These are phyloP conservation scores for Neurospora sp. DNA, from an alignment of 2,329 filamentous ascomycete species.

Conservation along the genomic window DNA sequence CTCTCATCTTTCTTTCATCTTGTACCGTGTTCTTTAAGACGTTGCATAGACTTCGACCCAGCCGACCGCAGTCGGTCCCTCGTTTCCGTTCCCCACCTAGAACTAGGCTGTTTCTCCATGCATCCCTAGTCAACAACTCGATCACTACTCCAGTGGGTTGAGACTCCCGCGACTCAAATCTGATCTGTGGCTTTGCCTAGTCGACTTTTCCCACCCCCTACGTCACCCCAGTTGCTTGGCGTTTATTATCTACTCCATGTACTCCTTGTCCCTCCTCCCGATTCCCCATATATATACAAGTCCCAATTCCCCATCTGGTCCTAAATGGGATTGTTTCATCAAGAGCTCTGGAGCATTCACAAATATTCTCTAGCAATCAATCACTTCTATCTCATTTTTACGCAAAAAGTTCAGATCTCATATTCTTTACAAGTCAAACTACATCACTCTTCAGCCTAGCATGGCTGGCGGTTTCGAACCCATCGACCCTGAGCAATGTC, in stretches of 20 bases:
- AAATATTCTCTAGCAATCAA: not conserved
- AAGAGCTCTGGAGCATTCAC: not conserved
- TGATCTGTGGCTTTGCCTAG: slow-evolving; percentile 4
- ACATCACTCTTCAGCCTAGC: not conserved
- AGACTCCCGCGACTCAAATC: slow-evolving; percentile 7
- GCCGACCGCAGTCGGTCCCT: slow-evolving; percentile 2
- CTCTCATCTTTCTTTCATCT: not conserved
- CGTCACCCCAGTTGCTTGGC: slow-evolving; percentile 6
- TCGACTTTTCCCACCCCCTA: not conserved
- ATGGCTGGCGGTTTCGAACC: slow-evolving; percentile 28
- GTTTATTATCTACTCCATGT: not conserved
- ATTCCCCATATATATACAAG: not conserved
- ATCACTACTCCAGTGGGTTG: slow-evolving; percentile 6
- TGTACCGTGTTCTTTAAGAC: not conserved
- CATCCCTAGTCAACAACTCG: slow-evolving; percentile 3
- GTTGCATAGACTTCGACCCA: slow-evolving; percentile 2
- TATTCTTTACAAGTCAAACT: not conserved
- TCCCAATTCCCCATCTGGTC: not conserved
- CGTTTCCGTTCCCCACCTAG: slow-evolving; percentile 2
- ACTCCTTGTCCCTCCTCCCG: not conserved
- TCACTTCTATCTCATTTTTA: not conserved
- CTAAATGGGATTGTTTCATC: not conserved
- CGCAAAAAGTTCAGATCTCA: not conserved
- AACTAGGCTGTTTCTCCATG: slow-evolving; percentile 3
- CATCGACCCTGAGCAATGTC: slow-evolving; percentile 24